phyloP scores from a whole-genome alignment of 176 grass and related monocot species.

The Rhynchospora breviuscula region DNA sequence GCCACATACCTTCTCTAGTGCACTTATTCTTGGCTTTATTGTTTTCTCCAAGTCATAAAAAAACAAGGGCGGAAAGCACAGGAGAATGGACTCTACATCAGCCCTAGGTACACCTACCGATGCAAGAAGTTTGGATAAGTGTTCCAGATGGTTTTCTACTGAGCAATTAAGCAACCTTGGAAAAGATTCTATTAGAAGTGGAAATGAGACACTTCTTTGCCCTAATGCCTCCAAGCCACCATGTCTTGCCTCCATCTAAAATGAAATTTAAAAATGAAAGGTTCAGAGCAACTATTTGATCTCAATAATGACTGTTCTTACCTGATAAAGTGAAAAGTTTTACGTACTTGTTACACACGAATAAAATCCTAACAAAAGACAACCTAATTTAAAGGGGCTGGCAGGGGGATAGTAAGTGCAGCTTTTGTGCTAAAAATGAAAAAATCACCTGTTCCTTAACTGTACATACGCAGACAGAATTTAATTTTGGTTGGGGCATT shows the following conservation, averaged over 20 bases:
- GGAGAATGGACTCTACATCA: slow-evolving; percentile 46
- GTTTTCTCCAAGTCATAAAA: slow-evolving; percentile 57
- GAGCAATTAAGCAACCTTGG: slow-evolving; percentile 68
- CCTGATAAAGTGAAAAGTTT: too few relatives aligned
- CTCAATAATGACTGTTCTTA: background rate
- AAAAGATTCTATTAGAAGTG: slow-evolving; percentile 82
- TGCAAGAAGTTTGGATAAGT: slow-evolving; percentile 44
- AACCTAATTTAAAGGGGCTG: too few relatives aligned
- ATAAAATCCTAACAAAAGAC: too few relatives aligned
- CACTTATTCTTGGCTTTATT: slow-evolving; percentile 59
- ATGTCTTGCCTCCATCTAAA: slow-evolving; percentile 85
- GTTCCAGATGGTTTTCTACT: slow-evolving; percentile 55
- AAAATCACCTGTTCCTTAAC: too few relatives aligned
- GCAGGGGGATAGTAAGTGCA: too few relatives aligned
- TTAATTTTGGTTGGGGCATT: too few relatives aligned
- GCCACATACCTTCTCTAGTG: slow-evolving; percentile 58
- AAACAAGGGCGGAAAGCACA: slow-evolving; percentile 66
- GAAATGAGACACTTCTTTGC: slow-evolving; percentile 48
- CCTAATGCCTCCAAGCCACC: slow-evolving; percentile 71
- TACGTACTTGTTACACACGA: too few relatives aligned
- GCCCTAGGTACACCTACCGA: slow-evolving; percentile 31
- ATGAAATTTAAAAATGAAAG: background rate
- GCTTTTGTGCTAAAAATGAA: too few relatives aligned
- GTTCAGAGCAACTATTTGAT: background rate
- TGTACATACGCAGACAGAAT: too few relatives aligned